phyloP scores from a whole-genome alignment of 768 basidiomycete species.

The Gloeophyllum trabeum region DNA sequence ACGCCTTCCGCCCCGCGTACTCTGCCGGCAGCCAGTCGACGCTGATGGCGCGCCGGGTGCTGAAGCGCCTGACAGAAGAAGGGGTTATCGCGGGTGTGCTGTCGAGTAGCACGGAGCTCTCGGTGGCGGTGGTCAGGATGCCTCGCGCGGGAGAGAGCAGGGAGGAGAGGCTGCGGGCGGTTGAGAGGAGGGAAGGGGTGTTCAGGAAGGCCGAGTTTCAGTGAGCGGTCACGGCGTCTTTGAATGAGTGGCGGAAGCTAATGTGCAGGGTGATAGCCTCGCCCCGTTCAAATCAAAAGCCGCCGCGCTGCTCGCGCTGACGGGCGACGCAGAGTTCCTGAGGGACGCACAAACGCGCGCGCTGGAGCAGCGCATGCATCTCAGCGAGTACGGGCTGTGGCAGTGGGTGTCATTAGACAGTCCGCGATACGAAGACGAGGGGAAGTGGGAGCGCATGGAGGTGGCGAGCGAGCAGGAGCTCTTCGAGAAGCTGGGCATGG shows the following conservation, averaged over 20 bases:
- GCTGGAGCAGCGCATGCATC: slow-evolving; percentile 28
- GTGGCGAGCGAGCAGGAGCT: slow-evolving; percentile 33
- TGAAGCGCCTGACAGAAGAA: slow-evolving; percentile 28
- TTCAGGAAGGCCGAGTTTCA: too few relatives aligned
- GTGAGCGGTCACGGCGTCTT: too few relatives aligned
- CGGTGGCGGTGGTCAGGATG: slow-evolving; percentile 53
- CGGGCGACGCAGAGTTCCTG: slow-evolving; percentile 43
- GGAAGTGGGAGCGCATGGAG: slow-evolving; percentile 36
- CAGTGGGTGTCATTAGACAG: slow-evolving; percentile 24
- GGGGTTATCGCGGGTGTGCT: slow-evolving; percentile 34
- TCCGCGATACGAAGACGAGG: slow-evolving; percentile 10
- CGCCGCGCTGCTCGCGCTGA: slow-evolving; percentile 39
- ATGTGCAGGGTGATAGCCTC: slow-evolving; percentile 17
- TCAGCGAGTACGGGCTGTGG: slow-evolving; percentile 62
- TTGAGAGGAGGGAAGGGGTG: slow-evolving; percentile 14
- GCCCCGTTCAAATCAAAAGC: slow-evolving; percentile 37
- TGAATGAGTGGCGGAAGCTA: too few relatives aligned
- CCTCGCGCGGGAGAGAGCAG: slow-evolving; percentile 34
- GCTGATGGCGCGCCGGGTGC: slow-evolving; percentile 24
- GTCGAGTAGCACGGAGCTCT: slow-evolving; percentile 13
- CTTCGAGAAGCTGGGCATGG: slow-evolving; percentile 30
- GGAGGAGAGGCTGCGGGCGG: slow-evolving; percentile 14
- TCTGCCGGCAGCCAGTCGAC: slow-evolving; percentile 6
- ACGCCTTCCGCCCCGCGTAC: slow-evolving; percentile 9
- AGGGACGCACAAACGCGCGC: slow-evolving; percentile 32